These are phyloP conservation scores for Pichia sp. DNA, from an alignment of 1,139 yeast genomes.

Conservation along the genomic window DNA sequence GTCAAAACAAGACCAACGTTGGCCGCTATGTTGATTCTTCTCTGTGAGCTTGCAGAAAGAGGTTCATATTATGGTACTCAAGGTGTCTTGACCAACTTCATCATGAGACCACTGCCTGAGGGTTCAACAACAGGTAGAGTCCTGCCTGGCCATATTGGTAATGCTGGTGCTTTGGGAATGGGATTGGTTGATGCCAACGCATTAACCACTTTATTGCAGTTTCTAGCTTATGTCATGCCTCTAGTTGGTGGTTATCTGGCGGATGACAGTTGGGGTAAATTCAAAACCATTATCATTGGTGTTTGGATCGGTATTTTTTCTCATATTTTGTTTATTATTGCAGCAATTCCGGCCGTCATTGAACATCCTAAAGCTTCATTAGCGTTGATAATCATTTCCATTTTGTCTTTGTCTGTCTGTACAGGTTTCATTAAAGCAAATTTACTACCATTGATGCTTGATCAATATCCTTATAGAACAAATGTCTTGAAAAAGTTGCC, in stretches of 20 bases:
- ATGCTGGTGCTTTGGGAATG: constrained; percentile 31
- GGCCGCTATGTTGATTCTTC: constrained; percentile 29
- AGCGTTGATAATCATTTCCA: constrained; percentile 33
- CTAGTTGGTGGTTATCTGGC: constrained; percentile 37
- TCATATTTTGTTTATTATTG: constrained; percentile 33
- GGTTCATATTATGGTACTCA: constrained; percentile 36
- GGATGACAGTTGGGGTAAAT: constrained; percentile 35
- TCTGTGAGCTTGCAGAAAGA: constrained; percentile 39
- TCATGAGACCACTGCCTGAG: constrained; percentile 41
- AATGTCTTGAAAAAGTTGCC: constrained; percentile 53
- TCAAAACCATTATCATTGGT: constrained; percentile 36
- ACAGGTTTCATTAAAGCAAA: constrained; percentile 46
- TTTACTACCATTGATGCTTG: constrained; percentile 40
- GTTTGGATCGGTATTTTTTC: constrained; percentile 31
- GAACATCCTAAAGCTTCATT: constrained; percentile 30
- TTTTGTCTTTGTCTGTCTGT: constrained; percentile 33
- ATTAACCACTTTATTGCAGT: constrained; percentile 31
- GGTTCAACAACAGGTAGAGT: constrained; percentile 32
- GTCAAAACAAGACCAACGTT: constrained; percentile 31
- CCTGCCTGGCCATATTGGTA: constrained; percentile 14
- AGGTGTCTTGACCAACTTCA: constrained; percentile 33
- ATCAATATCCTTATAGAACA: constrained; percentile 42
- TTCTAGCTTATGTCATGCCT: constrained; percentile 37
- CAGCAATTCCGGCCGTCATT: constrained; percentile 34
- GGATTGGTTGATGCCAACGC: constrained; percentile 35